Percentiles rank a stretch among this genome's conserved stretches.
These are phyloP conservation scores for Imleria badia DNA, from an alignment of 768 basidiomycete species.

Conservation along the genomic window DNA sequence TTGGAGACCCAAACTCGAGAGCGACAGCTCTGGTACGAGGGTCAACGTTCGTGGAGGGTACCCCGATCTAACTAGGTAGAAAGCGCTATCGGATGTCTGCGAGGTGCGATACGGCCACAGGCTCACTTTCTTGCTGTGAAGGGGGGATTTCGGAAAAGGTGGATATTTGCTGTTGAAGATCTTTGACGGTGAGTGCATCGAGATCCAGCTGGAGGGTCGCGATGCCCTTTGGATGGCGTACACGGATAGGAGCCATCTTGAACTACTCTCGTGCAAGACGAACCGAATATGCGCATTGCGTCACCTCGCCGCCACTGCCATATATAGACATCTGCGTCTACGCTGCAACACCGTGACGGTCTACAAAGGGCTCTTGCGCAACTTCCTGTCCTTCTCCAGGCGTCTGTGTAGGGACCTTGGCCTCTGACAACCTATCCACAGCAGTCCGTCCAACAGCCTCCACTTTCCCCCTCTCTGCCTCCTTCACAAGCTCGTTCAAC, in stretches of 20 bases:
- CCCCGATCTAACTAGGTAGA: slow-evolving; percentile 65
- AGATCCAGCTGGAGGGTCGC: slow-evolving; percentile 72
- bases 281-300: slow-evolving; percentile 3
- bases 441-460: slow-evolving; percentile 34
- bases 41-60: slow-evolving; percentile 81
- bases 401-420: slow-evolving; percentile 17
- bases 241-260: slow-evolving; percentile 67
- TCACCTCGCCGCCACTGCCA: slow-evolving; percentile 10
- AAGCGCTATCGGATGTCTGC: not conserved
- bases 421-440: slow-evolving; percentile 20
- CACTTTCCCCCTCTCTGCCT: slow-evolving; percentile 39
- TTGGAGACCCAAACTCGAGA: slow-evolving; percentile 74
- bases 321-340: slow-evolving; percentile 9
- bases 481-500: slow-evolving; percentile 53
- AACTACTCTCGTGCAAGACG: too few relatives aligned
- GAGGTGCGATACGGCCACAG: not conserved
- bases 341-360: slow-evolving; percentile 13
- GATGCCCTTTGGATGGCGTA: slow-evolving; percentile 84
- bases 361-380: not conserved
- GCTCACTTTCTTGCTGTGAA: slow-evolving; percentile 75
- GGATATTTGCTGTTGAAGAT: slow-evolving; percentile 74
- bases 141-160: slow-evolving; percentile 67
- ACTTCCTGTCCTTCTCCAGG: slow-evolving; percentile 1
- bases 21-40: slow-evolving; percentile 67
- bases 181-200: slow-evolving; percentile 62